A percentile compares a stretch with the other conserved stretches of the same genome.
Evolutionary conservation across 2,329 filamentous ascomycete genomes (phyloP).

Genomic region (Verticillium albo-atrum): DNA sequence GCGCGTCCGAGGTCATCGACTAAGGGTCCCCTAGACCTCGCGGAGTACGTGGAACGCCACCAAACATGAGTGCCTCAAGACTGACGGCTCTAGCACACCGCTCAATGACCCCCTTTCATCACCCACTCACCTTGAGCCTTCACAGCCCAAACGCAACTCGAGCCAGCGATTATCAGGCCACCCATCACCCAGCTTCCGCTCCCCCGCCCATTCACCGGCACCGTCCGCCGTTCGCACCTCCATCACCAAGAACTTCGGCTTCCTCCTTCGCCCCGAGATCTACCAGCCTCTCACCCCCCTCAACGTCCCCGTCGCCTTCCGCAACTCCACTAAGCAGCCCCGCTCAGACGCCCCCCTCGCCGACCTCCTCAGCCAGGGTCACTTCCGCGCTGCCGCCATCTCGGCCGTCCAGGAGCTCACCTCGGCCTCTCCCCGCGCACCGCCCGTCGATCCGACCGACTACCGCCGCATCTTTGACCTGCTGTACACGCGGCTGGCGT

Average conservation of each 20-base stretch:
- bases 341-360: slow-evolving; percentile 59
- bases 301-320: slow-evolving; percentile 60
- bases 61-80: slow-evolving; percentile 20
- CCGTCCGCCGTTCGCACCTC: slow-evolving; percentile 24
- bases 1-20: slow-evolving; percentile 65
- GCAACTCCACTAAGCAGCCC: slow-evolving; percentile 62
- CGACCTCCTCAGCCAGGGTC: slow-evolving; percentile 63
- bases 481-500: slow-evolving; percentile 76
- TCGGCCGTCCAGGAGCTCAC: slow-evolving; percentile 59
- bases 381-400: slow-evolving; percentile 77
- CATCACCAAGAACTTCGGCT: slow-evolving; percentile 69
- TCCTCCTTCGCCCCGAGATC: slow-evolving; percentile 72
- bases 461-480: slow-evolving; percentile 66
- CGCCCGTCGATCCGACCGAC: slow-evolving; percentile 47
- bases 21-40: slow-evolving; percentile 71
- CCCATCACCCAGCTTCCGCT: slow-evolving; percentile 17
- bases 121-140: slow-evolving; percentile 9
- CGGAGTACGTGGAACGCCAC: slow-evolving; percentile 51
- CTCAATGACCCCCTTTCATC: slow-evolving; percentile 13
- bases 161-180: slow-evolving; percentile 12
- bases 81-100: slow-evolving; percentile 14
- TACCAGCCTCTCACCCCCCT: slow-evolving; percentile 75
- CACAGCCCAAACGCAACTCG: slow-evolving; percentile 12
- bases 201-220: slow-evolving; percentile 24
- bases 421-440: slow-evolving; percentile 34